Evolutionary conservation across 139 green algal genomes (phyloP).

Genomic region (Micromonas pusilla): DNA sequence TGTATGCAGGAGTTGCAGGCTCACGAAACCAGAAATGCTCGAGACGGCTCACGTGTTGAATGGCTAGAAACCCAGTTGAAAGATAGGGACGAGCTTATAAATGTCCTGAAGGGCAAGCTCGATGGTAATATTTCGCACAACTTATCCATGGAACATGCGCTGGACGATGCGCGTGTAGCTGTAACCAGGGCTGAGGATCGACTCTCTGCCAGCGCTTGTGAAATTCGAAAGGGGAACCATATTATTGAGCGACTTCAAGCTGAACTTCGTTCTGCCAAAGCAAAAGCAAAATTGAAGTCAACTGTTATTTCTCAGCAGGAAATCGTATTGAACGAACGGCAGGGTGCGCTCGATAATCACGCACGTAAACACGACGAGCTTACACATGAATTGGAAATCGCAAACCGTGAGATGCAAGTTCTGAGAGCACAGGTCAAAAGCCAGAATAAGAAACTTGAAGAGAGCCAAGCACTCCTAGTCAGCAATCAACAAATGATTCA

Average conservation of each 20-base stretch:
- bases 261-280: constrained; percentile 32
- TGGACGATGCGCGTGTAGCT: constrained; percentile 2
- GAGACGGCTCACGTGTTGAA: constrained; percentile 42
- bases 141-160: neutral
- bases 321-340: constrained; percentile 55
- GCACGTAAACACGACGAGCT: constrained; percentile 9
- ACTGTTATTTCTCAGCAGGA: constrained; percentile 73
- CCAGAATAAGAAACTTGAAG: constrained; percentile 65
- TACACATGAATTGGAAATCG: neutral
- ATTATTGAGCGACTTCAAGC: constrained; percentile 66
- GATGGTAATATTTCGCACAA: neutral
- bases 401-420: constrained; percentile 22
- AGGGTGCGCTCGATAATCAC: constrained; percentile 37
- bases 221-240: constrained; percentile 67
- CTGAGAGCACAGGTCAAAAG: constrained; percentile 46
- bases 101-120: constrained; percentile 4
- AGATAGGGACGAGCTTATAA: constrained; percentile 21
- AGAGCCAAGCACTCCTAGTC: constrained; percentile 65
- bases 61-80: constrained; percentile 63
- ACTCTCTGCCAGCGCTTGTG: constrained; percentile 34
- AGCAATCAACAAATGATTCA: constrained; percentile 89
- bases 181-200: constrained; percentile 20
- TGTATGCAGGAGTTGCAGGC: too few relatives aligned
- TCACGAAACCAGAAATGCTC: too few relatives aligned
- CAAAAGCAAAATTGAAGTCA: constrained; percentile 67